Base-by-base conservation (phyloP, 371 early-diverging fungal genomes). In the Funneliformis caledonium region DNA sequence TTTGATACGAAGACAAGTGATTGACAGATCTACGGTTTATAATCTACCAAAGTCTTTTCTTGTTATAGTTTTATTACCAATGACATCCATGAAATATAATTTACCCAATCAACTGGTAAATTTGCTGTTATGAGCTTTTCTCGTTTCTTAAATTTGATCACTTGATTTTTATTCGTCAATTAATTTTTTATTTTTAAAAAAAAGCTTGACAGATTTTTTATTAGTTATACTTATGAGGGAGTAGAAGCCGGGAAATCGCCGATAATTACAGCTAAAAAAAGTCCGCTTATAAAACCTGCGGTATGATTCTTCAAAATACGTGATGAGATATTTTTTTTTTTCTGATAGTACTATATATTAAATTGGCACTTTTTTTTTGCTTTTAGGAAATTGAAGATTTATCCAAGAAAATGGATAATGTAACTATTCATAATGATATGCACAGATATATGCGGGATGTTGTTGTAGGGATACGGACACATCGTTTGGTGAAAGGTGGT, bases 381-480 rank as follows among this genome's bases (percentile, higher is more conserved):
- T n/a, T 50, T 43, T 82, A 90, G 87, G 92, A 91, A 81, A 87
- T 90, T 77, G 87, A 88, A 62, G 82, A 83, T 1, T 77, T 91
- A n/a, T 81, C 87, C 9, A 85, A 85, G 56, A 83, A 85, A 33
- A 87, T 89, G 59, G 83, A 82, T n/a, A 81, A 68, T n/a, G 89
- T 91, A 1, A 83, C 89, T 56, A 84, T 91, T 22, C 86, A 88
- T 78, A 90, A 88, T 72, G 92, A 91, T 61, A 88, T 91, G 70
- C 87, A 85, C 43, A 80, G 91, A 4, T 91, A 91, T 64, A 88
- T 91, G 48, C 84, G 92, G 16, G 92, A 91, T 83, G 88, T 91
- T 64, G 87, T 91, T 2, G 91, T 91, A 9, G 91, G 88, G 12
- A 81, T 91, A 31, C 87, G 92, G 11, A 90, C 90, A 7, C 92